Percentiles rank a stretch among this genome's conserved stretches.
These are phyloP conservation scores for Fusarium staphyleae DNA, from an alignment of 2,329 filamentous ascomycete genomes.

Conservation along the genomic window DNA sequence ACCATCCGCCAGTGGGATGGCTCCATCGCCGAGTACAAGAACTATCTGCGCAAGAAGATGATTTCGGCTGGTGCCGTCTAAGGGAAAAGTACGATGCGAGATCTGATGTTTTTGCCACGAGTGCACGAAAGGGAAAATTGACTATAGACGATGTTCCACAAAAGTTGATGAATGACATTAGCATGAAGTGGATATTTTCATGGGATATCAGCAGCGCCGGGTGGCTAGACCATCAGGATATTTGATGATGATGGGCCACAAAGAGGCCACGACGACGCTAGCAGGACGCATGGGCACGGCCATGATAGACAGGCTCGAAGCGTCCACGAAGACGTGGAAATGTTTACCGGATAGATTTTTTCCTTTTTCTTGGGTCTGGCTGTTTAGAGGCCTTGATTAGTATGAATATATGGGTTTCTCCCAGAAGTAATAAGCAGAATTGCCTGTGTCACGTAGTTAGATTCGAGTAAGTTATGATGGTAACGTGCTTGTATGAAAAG, in stretches of 20 bases:
- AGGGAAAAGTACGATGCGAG: constrained; percentile 36
- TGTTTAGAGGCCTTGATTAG: constrained; percentile 37
- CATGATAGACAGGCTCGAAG: constrained; percentile 42
- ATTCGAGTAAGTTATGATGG: too few relatives aligned
- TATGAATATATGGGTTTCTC: constrained; percentile 34
- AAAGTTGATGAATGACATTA: constrained; percentile 41
- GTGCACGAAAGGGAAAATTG: constrained; percentile 37
- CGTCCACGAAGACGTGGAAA: constrained; percentile 43
- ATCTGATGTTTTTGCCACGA: constrained; percentile 30
- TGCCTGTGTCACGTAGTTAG: too few relatives aligned
- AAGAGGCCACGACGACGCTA: constrained; percentile 38
- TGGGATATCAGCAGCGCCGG: constrained; percentile 39
- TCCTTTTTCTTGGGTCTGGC: constrained; percentile 40
- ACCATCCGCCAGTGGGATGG: constrained; percentile 90
- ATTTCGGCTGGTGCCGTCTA: constrained; percentile 85
- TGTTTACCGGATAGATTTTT: constrained; percentile 47
- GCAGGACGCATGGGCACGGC: constrained; percentile 41
- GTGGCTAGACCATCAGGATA: constrained; percentile 41
- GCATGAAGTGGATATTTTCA: constrained; percentile 42
- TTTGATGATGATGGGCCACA: constrained; percentile 36
- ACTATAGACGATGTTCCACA: constrained; percentile 43
- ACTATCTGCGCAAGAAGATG: constrained; percentile 99
- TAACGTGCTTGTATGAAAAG: too few relatives aligned
- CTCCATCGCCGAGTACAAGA: constrained; percentile 94
- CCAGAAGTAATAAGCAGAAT: neutral